Evolutionary conservation across 1,284 basidiomycete genomes (phyloP).

Genomic region (Boletus semigastroideus): DNA sequence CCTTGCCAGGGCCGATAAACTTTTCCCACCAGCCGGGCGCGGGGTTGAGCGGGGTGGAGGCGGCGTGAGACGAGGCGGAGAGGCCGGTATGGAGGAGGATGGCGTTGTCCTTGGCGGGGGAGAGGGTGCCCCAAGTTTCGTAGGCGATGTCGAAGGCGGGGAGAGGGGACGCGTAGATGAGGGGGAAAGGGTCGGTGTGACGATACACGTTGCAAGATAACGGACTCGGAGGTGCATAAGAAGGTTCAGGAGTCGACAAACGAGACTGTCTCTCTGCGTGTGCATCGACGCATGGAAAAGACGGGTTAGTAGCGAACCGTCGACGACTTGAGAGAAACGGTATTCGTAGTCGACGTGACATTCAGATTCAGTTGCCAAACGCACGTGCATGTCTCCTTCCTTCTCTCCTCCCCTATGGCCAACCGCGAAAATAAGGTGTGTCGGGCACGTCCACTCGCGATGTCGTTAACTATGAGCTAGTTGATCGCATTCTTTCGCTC

Average conservation of each 20-base stretch:
- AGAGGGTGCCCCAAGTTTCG: constrained; percentile 96
- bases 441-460: too few species aligned
- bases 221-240: constrained; percentile 75
- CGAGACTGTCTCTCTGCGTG: constrained; percentile 65
- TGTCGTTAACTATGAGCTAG: too few species aligned
- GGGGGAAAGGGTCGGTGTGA: constrained; percentile 59
- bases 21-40: constrained; percentile 97
- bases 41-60: constrained; percentile 77
- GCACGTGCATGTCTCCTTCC: too few species aligned
- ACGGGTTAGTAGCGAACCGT: too few species aligned
- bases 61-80: constrained; percentile 94
- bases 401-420: neutral
- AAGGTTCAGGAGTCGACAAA: constrained; percentile 68
- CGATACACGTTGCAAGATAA: constrained; percentile 67
- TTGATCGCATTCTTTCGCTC: constrained; percentile 53
- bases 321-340: too few species aligned
- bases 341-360: too few species aligned
- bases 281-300: constrained; percentile 77
- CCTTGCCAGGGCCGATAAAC: constrained; percentile 94
- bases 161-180: constrained; percentile 75
- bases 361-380: too few species aligned
- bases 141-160: constrained; percentile 89
- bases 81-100: constrained; percentile 98
- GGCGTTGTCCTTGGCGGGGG: constrained; percentile 77
- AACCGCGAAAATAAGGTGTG: constrained; percentile 36